These are phyloP conservation scores for Euphorbia peplus DNA, from an alignment of 345 rosid species.

Conservation along the genomic window DNA sequence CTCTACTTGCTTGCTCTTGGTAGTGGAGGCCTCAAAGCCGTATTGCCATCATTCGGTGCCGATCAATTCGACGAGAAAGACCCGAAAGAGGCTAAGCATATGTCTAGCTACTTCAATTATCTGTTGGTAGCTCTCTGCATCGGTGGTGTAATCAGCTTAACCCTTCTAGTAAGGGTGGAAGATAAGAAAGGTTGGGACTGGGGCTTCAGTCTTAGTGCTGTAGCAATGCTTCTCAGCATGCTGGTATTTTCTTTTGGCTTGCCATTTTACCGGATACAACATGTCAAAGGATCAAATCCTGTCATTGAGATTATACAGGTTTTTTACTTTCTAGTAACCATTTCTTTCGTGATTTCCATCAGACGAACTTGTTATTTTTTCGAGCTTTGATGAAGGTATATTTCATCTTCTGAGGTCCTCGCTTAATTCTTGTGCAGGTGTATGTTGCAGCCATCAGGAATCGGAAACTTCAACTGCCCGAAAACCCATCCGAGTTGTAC, in stretches of 20 bases:
- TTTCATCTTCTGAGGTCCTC: background rate
- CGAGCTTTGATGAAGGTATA: background rate
- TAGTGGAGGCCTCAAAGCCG: slow-evolving; percentile 47
- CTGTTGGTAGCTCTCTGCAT: slow-evolving; percentile 34
- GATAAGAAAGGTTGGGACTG: slow-evolving; percentile 58
- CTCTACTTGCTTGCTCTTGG: slow-evolving; percentile 54
- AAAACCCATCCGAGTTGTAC: slow-evolving; percentile 40
- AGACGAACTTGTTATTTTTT: background rate
- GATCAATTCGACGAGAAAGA: slow-evolving; percentile 59
- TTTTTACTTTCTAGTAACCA: background rate
- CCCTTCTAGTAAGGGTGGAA: slow-evolving; percentile 52
- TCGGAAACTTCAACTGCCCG: slow-evolving; percentile 48
- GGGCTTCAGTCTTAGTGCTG: slow-evolving; percentile 38
- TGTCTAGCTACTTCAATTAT: slow-evolving; percentile 58
- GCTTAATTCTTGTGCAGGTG: slow-evolving; percentile 30
- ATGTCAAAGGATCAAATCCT: slow-evolving; percentile 36
- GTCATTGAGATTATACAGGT: slow-evolving; percentile 49
- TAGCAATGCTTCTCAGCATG: slow-evolving; percentile 35
- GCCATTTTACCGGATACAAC: slow-evolving; percentile 44
- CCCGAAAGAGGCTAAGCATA: slow-evolving; percentile 37
- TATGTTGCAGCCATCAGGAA: slow-evolving; percentile 48
- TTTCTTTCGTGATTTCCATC: background rate
- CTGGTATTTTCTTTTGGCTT: slow-evolving; percentile 33
- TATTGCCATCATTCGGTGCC: slow-evolving; percentile 53
- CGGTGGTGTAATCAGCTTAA: slow-evolving; percentile 45